Evolutionary conservation across 805 yeast genomes (phyloP), one percentile per base, ranked within the genome.

Genomic region (Zygoascus biomembranicola): DNA sequence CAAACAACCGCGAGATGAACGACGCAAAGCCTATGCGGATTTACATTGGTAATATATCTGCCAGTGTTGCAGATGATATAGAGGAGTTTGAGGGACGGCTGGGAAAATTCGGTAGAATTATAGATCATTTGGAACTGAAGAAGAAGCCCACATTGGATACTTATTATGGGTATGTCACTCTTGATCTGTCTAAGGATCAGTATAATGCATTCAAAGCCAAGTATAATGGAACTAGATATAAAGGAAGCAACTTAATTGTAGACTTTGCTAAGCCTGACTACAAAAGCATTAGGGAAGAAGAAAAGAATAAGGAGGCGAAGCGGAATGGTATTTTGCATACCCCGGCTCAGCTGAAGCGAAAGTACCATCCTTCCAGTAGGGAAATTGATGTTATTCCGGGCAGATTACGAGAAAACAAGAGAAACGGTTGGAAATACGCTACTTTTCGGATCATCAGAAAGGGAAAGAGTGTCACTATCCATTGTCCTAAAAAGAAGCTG

Each of bases 141-240:
- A 73, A 71, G 65, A 90, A 80, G 67, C 82, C 79, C 53, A 68
- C 74, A 53, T 66, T 68, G 26, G 83, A 78, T 47, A 76, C 72
- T 54, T 70, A 70, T 59, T 94, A 81, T 71, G 97, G 84, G 1
- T 89, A 77, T 58, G 66, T 87, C 1, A 80, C 85, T 20, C 71
- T 92, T 67, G 69, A 72, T n/a, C 66, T 84, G 11, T 66, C 74
- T 0, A 71, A 73, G 2, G 67, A 69, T 19, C 72, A 75, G 37
- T 80, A 76, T 52, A 69, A 68, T 1, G 78, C 77, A 47, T 68
- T 92, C 50, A 76, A 77, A 54, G 66, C 70, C 6, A 72, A 85
- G 0, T 76, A 87, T 58, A 78, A 88, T 64, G 94, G 90, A 32
- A 78, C 85, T 1, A 78, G 77, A 26, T 92, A 77, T 69, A 88